Conservation (phyloP, 2,329 filamentous ascomycete species). For the Alternaria sp. region DNA sequence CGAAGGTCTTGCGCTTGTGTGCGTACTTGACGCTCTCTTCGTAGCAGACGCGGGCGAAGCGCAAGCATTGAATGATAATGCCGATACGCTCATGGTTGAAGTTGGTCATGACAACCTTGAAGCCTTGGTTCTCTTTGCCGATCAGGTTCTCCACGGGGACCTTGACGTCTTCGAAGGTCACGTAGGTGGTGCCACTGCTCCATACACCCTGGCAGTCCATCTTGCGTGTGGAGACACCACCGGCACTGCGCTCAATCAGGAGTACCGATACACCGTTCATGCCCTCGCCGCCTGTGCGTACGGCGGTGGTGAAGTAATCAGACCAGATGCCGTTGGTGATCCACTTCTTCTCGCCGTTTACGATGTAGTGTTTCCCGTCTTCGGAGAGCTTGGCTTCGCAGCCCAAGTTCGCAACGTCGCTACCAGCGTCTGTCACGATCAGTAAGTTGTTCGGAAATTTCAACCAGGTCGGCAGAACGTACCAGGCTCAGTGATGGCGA, state of each 20-base stretch:
- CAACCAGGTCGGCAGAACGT: conserved; percentile 8
- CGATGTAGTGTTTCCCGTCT: conserved; percentile 98
- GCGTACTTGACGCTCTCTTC: conserved; percentile 97
- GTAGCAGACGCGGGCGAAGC: conserved; percentile 96
- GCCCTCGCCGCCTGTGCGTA: conserved; percentile 73
- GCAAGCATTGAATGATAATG: conserved; percentile 96
- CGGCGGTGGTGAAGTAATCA: conserved; percentile 90
- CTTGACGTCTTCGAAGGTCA: conserved; percentile 99
- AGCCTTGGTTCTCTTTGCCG: conserved; percentile 97
- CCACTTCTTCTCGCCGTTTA: conserved; percentile 99
- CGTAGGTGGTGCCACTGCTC: conserved; percentile 93
- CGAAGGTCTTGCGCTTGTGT: conserved; percentile 95
- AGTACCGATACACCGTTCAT: conserved; percentile 94
- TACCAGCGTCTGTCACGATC: conserved; percentile 74
- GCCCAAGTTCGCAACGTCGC: conserved; percentile 92
- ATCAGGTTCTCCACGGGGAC: conserved; percentile 99
- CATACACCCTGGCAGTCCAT: conserved; percentile 96
- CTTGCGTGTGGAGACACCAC: conserved; percentile 88
- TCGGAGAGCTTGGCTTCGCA: conserved; percentile 95
- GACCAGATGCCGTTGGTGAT: conserved; percentile 98
- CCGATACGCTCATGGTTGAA: conserved; percentile 99
- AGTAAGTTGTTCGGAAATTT: conserved; percentile 4
- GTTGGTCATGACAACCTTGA: conserved; percentile 99
- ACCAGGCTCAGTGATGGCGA: conserved; percentile 89
- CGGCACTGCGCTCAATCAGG: conserved; percentile 85